Base-by-base conservation (phyloP, 2,329 filamentous ascomycete genomes). In the Alternaria alternata region DNA sequence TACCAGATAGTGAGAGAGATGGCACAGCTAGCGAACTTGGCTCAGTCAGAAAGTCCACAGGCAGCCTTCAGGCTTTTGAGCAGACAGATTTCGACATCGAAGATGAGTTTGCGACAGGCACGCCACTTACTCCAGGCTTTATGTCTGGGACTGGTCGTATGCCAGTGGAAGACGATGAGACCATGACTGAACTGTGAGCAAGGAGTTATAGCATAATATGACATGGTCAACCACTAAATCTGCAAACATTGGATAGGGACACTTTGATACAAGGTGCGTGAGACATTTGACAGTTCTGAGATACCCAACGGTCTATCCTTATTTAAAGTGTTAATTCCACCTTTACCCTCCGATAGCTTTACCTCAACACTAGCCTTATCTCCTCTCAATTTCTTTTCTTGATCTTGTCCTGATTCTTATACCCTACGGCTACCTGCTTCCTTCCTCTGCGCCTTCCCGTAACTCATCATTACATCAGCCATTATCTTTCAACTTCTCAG, bases 101-200 rank as follows among this genome's bases (percentile, higher is more conserved):
- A 47, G 78, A 76, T 51, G 79, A 69, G n/a, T 66, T 81, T n/a
- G 70, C 80, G 34, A 69, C 74, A 8, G 76, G 77, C 5, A 81
- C 80, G 30, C 76, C 77, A 20, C 73, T 76, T 28, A 76, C 72
- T 7, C 73, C 72, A 3, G 71, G 64, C n/a, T 70, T 73, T 22
- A 46, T 56, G 18, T 52, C 62, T 16, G 71, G 70, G 1, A 74
- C 72, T 12, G 71, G 69, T 7, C 66, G 63, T 18, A 47, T 64
- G 1, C 66, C 61, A 2, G 64, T 67, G 5, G 69, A 75, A 3
- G 67, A 71, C 9, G 67, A 68, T 18, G 63, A 34, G 24, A 66
- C 63, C 4, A 64, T 63, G 18, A 70, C 65, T n/a, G 71, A 74
- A 39, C 32, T 75, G 8, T 76, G 41, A 68, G 26, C 2, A 26